Evolutionary conservation across 164 flowering plant species (phyloP).

Genomic region (Santalum album): DNA sequence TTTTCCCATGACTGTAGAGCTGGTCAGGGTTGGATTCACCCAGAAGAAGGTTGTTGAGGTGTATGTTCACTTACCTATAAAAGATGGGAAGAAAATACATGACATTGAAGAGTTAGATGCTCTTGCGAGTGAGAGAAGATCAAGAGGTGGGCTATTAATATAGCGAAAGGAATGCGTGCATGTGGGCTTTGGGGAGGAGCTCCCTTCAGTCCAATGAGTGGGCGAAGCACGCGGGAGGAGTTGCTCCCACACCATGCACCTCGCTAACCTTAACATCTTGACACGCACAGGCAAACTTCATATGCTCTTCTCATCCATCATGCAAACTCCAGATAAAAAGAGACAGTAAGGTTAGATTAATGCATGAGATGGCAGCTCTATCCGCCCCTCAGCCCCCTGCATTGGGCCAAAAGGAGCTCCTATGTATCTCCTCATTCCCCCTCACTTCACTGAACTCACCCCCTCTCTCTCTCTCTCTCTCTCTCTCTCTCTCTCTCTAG

Average conservation of each 20-base stretch:
- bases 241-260: slow-evolving; percentile 59
- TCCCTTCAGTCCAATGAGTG: slow-evolving; percentile 73
- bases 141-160: no score
- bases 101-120: no score
- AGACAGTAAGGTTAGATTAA: not conserved
- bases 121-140: no score
- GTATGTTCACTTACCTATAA: no score
- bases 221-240: slow-evolving; percentile 38
- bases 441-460: no score
- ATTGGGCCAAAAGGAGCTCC: not conserved
- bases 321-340: not conserved
- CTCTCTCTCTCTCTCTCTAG: not conserved
- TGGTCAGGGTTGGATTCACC: no score
- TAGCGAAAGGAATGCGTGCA: no score
- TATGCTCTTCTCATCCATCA: not conserved
- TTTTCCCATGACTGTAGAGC: no score
- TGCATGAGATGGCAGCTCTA: not conserved
- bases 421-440: no score
- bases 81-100: no score
- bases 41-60: no score
- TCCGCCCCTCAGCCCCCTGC: slow-evolving; percentile 1
- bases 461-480: not conserved
- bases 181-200: slow-evolving; percentile 41
- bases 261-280: slow-evolving; percentile 25
- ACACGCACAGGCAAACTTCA: not conserved